A percentile compares a stretch with the other conserved stretches of the same genome.
phyloP scores from a whole-genome alignment of 306 rosid species.

The Carpinus viminea region DNA sequence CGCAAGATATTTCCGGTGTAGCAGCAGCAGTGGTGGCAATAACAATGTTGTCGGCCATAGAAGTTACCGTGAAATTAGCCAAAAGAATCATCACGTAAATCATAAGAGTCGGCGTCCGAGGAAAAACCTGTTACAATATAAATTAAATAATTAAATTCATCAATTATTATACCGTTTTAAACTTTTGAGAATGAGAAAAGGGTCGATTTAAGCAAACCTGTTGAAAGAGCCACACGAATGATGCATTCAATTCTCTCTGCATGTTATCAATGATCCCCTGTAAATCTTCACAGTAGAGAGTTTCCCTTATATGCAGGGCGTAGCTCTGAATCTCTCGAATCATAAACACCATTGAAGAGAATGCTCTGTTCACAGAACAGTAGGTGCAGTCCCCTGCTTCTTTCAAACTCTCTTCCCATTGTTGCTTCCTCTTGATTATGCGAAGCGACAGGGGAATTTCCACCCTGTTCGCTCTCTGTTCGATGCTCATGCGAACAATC shows the following conservation, averaged over 20 bases:
- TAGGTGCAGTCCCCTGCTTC: constrained; percentile 30
- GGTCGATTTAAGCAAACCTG: constrained; percentile 38
- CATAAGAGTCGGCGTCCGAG: constrained; percentile 66
- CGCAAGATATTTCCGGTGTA: neutral
- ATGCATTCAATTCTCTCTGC: constrained; percentile 58
- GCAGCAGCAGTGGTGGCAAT: constrained; percentile 10
- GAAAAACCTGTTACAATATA: constrained; percentile 38
- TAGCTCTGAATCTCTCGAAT: constrained; percentile 61
- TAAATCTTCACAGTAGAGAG: constrained; percentile 52
- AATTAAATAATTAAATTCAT: too few relatives aligned
- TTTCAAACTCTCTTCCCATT: constrained; percentile 32
- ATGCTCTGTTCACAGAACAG: constrained; percentile 57
- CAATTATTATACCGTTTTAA: too few relatives aligned
- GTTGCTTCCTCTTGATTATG: constrained; percentile 63
- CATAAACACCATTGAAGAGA: constrained; percentile 62
- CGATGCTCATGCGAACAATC: constrained; percentile 39
- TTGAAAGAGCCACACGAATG: constrained; percentile 79
- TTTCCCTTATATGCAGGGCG: constrained; percentile 57
- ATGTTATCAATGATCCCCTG: constrained; percentile 45
- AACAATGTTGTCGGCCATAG: constrained; percentile 43
- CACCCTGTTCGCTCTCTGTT: constrained; percentile 46
- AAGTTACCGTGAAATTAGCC: constrained; percentile 59
- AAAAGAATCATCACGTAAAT: constrained; percentile 62
- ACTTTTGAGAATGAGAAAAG: too few relatives aligned
- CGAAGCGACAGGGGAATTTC: constrained; percentile 59